These are phyloP conservation scores for Castanospermum australe DNA, from an alignment of 306 rosid genomes.

Conservation along the genomic window DNA sequence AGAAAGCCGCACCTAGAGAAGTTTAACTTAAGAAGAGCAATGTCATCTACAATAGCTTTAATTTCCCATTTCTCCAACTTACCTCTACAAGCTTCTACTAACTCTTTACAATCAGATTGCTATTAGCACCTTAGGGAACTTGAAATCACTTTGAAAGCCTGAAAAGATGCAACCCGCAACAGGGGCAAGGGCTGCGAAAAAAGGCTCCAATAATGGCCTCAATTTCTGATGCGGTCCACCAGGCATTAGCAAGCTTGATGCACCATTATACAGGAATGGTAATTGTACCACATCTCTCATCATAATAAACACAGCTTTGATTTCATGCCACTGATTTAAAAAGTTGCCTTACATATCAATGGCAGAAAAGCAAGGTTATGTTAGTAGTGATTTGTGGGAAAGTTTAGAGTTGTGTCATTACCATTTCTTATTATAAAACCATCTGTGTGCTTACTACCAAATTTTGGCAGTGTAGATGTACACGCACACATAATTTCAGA, in stretches of 20 bases:
- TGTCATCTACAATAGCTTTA: no score
- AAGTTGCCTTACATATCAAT: neutral
- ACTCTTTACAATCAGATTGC: no score
- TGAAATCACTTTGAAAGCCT: no score
- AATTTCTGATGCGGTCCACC: neutral
- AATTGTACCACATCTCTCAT: neutral
- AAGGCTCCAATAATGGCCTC: neutral
- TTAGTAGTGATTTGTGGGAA: no score
- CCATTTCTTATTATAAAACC: neutral
- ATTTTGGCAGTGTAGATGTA: neutral
- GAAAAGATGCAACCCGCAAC: neutral
- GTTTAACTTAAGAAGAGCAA: no score
- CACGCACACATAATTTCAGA: neutral
- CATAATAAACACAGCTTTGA: neutral
- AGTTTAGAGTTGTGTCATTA: neutral
- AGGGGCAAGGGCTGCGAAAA: neutral
- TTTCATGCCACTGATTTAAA: neutral
- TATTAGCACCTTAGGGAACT: no score
- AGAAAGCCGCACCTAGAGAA: no score
- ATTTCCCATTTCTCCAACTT: no score
- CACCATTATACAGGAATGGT: neutral
- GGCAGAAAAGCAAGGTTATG: neutral
- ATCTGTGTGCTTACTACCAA: neutral
- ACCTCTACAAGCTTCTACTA: no score
- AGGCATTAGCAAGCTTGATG: neutral